phyloP scores from a whole-genome alignment of 768 basidiomycete species.

The Lanmaoa rubissima region DNA sequence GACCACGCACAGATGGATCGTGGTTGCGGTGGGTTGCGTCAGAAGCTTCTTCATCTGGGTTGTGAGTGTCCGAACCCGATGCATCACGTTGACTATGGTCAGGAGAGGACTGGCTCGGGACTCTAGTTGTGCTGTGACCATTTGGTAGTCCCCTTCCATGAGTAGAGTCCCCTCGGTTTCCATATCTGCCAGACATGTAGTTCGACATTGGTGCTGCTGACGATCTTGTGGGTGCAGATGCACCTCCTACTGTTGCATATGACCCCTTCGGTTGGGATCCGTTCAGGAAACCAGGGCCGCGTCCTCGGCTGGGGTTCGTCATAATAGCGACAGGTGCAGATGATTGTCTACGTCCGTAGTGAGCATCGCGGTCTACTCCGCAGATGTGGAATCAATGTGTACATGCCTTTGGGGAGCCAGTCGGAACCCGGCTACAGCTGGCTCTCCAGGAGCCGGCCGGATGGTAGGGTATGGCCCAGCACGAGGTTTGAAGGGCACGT shows the following conservation, averaged over 20 bases:
- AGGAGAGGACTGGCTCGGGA: background rate
- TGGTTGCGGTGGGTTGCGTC: background rate
- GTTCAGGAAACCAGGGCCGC: constrained; percentile 23
- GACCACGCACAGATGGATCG: constrained; percentile 23
- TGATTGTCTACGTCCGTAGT: constrained; percentile 20
- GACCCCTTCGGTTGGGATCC: constrained; percentile 5
- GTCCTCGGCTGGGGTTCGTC: constrained; percentile 65
- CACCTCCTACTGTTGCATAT: constrained; percentile 8
- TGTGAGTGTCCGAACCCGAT: background rate
- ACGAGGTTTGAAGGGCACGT: constrained; percentile 60
- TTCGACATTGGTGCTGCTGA: constrained; percentile 1
- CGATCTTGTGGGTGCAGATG: background rate
- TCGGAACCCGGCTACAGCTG: constrained; percentile 61
- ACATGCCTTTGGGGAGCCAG: constrained; percentile 41
- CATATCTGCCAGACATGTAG: background rate
- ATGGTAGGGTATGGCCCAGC: constrained; percentile 64
- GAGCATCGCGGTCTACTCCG: background rate
- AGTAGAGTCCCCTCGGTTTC: background rate
- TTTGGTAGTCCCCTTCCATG: constrained; percentile 11
- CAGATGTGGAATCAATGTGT: background rate
- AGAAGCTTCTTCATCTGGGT: constrained; percentile 4
- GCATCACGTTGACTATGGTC: background rate
- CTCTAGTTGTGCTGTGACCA: background rate
- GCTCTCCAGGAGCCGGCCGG: constrained; percentile 53
- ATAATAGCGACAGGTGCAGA: constrained; percentile 65